These are phyloP conservation scores for Tricholoma saponaceum DNA, from an alignment of 768 basidiomycete genomes.

Conservation along the genomic window DNA sequence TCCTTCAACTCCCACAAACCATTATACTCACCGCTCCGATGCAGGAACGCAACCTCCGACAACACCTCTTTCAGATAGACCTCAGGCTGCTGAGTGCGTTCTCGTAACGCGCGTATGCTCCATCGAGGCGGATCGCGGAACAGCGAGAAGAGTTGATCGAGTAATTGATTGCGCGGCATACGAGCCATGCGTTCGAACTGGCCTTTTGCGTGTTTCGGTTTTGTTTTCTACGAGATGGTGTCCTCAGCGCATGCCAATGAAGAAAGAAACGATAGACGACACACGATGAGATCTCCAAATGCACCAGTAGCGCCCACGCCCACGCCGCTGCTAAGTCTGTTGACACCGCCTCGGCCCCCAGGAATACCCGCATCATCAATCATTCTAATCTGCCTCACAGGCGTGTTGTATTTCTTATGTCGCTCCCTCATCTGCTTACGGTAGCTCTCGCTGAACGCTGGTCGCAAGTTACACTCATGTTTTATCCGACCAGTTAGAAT, in stretches of 20 bases:
- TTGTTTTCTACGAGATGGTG: conserved; percentile 47
- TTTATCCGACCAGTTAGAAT: conserved; percentile 78
- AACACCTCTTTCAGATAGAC: conserved; percentile 83
- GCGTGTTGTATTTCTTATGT: conserved; percentile 62
- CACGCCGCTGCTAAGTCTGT: conserved; percentile 74
- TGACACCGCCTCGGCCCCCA: conserved; percentile 71
- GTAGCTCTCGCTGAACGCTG: conserved; percentile 64
- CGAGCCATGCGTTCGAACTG: conserved; percentile 88
- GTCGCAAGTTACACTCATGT: conserved; percentile 74
- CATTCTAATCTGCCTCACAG: conserved; percentile 60
- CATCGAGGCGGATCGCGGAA: conserved; percentile 82
- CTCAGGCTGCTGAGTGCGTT: conserved; percentile 83
- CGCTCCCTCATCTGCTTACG: conserved; percentile 70
- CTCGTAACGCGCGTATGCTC: conserved; percentile 72
- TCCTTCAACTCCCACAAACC: conserved; percentile 79
- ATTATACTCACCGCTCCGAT: conserved; percentile 77
- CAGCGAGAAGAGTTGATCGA: conserved; percentile 74
- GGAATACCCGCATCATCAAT: conserved; percentile 69
- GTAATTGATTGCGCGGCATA: conserved; percentile 82
- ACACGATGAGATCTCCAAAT: conserved; percentile 65
- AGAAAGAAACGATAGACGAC: conserved; percentile 22
- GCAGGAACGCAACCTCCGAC: conserved; percentile 68
- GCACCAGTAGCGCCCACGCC: conserved; percentile 50
- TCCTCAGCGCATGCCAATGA: neutral
- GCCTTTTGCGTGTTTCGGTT: conserved; percentile 63